These are phyloP conservation scores for Exophiala dermatitidis DNA, from an alignment of 2,329 filamentous ascomycete species.

Conservation along the genomic window DNA sequence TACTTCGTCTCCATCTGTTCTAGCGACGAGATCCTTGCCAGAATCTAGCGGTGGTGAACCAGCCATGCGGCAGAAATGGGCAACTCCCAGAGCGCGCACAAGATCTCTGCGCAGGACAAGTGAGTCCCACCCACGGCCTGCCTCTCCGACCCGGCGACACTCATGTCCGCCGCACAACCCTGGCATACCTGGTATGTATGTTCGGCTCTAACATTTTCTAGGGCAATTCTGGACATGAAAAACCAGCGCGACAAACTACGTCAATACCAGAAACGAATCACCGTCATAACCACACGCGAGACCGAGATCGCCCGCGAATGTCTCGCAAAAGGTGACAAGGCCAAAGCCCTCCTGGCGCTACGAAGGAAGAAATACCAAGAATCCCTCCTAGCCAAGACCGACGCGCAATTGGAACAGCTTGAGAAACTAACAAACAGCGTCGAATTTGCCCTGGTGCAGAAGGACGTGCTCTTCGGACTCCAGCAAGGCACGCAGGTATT, in stretches of 20 bases:
- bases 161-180: neutral
- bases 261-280: conserved; percentile 89
- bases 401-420: conserved; percentile 86
- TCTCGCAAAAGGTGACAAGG: conserved; percentile 70
- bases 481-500: conserved; percentile 87
- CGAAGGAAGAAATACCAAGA: conserved; percentile 97
- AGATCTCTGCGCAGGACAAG: conserved; percentile 79
- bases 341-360: conserved; percentile 75
- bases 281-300: conserved; percentile 76
- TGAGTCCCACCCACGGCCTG: conserved; percentile 38
- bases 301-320: conserved; percentile 79
- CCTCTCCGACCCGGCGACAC: neutral
- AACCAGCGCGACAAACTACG: conserved; percentile 94
- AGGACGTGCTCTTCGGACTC: conserved; percentile 87
- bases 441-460: conserved; percentile 94
- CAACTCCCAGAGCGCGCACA: conserved; percentile 56
- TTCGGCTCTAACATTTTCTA: conserved; percentile 34
- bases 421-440: conserved; percentile 82
- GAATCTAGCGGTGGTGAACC: neutral
- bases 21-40: no score
- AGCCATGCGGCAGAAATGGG: conserved; percentile 47
- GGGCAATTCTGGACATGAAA: conserved; percentile 96
- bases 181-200: neutral
- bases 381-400: conserved; percentile 77
- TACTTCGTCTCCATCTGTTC: no score